Base-by-base conservation (phyloP, 2,329 filamentous ascomycete genomes). In the Penicillium decumbens region DNA sequence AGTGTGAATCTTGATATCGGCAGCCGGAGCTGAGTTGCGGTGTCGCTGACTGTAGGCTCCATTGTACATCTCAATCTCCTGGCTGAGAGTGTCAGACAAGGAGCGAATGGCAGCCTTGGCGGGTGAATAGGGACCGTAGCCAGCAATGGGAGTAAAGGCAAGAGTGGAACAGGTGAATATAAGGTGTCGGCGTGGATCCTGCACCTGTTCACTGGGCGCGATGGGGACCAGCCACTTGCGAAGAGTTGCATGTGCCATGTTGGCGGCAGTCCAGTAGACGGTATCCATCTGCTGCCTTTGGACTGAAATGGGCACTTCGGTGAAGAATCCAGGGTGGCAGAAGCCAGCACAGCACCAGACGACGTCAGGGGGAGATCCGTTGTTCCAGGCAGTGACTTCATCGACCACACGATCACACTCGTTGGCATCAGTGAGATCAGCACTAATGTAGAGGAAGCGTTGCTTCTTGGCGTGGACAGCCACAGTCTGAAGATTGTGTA, bases 331-430 rank as follows among this genome's bases (percentile, higher is more conserved):
- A 0, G 91, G 91, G 13, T 76, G 78, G 5, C 87, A 81, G 56
- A 81, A 77, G 52, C 92, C 92, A 3, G 92, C 92, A 43, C 90
- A 80, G 66, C 89, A 91, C 90, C 93, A 97, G 29, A 97, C 87
- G 49, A 96, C 79, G 66, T 97, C 92, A 0, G 89, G 88, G 25
- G 84, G 70, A 23, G 75, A 68, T 47, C 81, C 83, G 56, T 83
- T 74, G 73, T 96, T 96, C 90, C 90, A 95, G 20, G 76, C 71
- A 2, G 81, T 87, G 41, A 85, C 85, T 68, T 95, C 83, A 32
- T 77, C 75, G 45, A 97, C 73, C 33, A 95, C 76, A 35, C 82
- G 76, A 3, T 76, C 75, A 43, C 88, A 88, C 64, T 91, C 91
- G 50, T 81, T 76, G 44, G 83, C 75, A 47, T 80, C 74, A 12